phyloP scores from a whole-genome alignment of 306 rosid species.

The Sicyos baderoa region DNA sequence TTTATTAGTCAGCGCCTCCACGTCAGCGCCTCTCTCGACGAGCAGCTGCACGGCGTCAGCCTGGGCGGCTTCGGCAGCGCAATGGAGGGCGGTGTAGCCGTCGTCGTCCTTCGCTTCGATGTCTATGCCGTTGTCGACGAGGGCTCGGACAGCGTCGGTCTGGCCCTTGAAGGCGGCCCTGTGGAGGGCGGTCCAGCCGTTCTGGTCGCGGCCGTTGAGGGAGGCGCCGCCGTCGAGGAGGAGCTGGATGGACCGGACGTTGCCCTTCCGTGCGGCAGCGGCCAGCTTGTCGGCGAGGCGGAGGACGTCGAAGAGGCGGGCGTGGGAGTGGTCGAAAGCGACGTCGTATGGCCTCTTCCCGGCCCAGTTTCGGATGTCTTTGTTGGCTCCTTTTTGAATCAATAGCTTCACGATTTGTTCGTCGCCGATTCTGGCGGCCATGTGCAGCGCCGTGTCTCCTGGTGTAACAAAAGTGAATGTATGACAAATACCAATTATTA shows the following conservation, averaged over 20 bases:
- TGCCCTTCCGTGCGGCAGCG: slow-evolving; percentile 55
- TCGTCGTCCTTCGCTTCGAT: slow-evolving; percentile 61
- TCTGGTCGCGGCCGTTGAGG: slow-evolving; percentile 58
- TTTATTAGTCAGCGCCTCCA: slow-evolving; percentile 54
- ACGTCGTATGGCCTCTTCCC: slow-evolving; percentile 58
- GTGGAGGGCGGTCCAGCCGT: slow-evolving; percentile 78
- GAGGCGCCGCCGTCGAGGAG: slow-evolving; percentile 49
- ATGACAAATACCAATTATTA: too few species aligned
- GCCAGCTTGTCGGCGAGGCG: slow-evolving; percentile 57
- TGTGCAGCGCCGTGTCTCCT: slow-evolving; percentile 43
- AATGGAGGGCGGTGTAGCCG: slow-evolving; percentile 75
- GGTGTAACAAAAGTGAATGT: neutral
- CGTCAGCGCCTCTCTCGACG: slow-evolving; percentile 68
- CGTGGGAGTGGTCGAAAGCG: slow-evolving; percentile 50
- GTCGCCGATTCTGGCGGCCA: slow-evolving; percentile 57
- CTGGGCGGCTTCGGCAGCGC: slow-evolving; percentile 63
- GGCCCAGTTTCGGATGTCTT: slow-evolving; percentile 40
- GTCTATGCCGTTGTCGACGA: slow-evolving; percentile 58
- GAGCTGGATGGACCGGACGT: slow-evolving; percentile 44
- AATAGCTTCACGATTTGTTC: slow-evolving; percentile 63
- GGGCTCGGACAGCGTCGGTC: slow-evolving; percentile 30
- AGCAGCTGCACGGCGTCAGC: slow-evolving; percentile 50
- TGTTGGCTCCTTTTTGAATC: slow-evolving; percentile 58
- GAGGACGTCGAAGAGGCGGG: slow-evolving; percentile 48
- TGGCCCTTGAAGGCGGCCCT: slow-evolving; percentile 69